phyloP scores from a whole-genome alignment of 805 yeast species.

The Candida germanica region DNA sequence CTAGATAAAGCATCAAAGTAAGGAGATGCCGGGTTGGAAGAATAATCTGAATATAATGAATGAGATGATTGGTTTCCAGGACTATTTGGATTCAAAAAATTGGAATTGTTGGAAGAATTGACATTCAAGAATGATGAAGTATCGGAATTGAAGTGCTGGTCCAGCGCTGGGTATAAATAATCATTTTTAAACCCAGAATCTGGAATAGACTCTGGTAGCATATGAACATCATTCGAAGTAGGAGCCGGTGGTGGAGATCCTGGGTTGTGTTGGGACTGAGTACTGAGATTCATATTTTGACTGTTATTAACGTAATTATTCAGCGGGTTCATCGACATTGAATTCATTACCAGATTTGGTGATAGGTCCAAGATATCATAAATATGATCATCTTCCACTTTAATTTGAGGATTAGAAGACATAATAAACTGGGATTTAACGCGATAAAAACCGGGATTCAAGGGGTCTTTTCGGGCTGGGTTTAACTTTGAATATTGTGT shows the following conservation, averaged over 20 bases:
- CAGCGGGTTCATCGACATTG: neutral
- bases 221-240: constrained; percentile 15
- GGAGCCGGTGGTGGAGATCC: constrained; percentile 14
- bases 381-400: constrained; percentile 24
- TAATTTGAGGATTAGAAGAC: constrained; percentile 9
- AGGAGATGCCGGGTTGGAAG: constrained; percentile 37
- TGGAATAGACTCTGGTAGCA: constrained; percentile 10
- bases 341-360: constrained; percentile 16
- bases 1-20: constrained; percentile 33
- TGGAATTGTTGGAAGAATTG: constrained; percentile 1
- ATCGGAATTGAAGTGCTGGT: constrained; percentile 7
- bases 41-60: constrained; percentile 34
- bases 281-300: neutral
- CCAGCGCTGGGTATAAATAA: constrained; percentile 17
- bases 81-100: constrained; percentile 11
- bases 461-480: too few relatives aligned
- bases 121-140: constrained; percentile 3
- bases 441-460: too few relatives aligned
- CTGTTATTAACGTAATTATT: neutral
- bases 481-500: too few relatives aligned
- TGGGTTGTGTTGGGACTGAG: neutral
- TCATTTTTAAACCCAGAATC: constrained; percentile 11
- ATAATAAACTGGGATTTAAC: constrained; percentile 1
- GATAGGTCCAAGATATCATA: constrained; percentile 30
- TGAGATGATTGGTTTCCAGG: constrained; percentile 14